Conservation (phyloP, 1,284 basidiomycete genomes). For the Fomitiporia mediterranea region DNA sequence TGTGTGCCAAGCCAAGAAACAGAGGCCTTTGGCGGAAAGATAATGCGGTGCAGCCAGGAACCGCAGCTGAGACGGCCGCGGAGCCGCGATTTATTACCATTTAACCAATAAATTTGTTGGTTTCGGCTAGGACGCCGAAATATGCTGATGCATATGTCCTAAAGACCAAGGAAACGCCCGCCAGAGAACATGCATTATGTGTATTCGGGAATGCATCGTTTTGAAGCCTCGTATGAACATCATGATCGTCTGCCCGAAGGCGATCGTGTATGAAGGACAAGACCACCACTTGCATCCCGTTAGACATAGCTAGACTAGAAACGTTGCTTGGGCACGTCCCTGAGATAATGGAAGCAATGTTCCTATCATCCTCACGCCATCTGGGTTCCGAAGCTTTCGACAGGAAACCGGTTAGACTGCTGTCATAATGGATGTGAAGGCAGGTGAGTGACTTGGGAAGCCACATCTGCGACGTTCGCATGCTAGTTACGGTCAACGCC, state of each 20-base stretch:
- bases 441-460: not conserved
- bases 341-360: constrained; percentile 2
- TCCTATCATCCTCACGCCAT: not conserved
- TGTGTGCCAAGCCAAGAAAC: too few species aligned
- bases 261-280: not conserved
- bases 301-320: not conserved
- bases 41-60: too few species aligned
- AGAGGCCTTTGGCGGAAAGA: too few species aligned
- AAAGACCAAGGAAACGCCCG: not conserved
- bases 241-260: not conserved
- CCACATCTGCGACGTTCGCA: not conserved
- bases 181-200: not conserved
- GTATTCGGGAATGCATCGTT: not conserved
- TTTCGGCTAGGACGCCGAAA: not conserved
- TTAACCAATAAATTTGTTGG: not conserved
- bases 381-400: not conserved
- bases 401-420: not conserved
- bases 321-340: not conserved
- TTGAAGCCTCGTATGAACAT: not conserved
- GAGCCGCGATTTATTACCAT: too few species aligned
- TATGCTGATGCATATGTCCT: not conserved
- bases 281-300: not conserved
- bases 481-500: not conserved
- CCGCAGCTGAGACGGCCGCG: too few species aligned
- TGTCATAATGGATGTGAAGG: constrained; percentile 10